Base-by-base conservation (phyloP, 306 rosid genomes). In the Mucuna pruriens region DNA sequence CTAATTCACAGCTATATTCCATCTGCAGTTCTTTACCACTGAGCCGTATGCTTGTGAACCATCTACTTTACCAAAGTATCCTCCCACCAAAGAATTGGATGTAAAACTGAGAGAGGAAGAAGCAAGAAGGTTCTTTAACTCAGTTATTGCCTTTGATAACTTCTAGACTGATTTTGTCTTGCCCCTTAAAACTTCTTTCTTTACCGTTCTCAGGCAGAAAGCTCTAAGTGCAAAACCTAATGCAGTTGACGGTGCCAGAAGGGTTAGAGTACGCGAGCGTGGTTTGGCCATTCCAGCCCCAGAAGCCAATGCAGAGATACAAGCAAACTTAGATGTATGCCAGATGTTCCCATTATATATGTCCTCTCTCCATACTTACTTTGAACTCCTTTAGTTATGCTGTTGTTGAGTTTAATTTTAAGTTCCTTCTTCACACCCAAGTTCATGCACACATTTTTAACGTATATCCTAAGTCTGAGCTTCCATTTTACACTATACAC, bases 81-180 rank as follows among this genome's bases (percentile, higher is more conserved):
- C 97, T 39, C 97, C 97, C 33, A 86, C 93, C 92, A 93, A 91
- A 83, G 97, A 93, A 86, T 64, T 93, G 83, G 97, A 93, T 72
- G 87, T 91, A 52, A 93, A 93, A 77, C 82, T 93, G 80, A 92
- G 97, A 85, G 94, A 91, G 68, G 93, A 92, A 81, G 92, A 88
- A 85, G 93, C 97, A 36, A 90, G 91, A 90, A 91, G 98, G 98
- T 94, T 74, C 51, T 33, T n/a, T 61, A 12, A 49, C 51, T 44
- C 46, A 75, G 65, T 75, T 61, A 36, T 85, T 38, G 54, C 57
- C 11, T 48, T 79, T 70, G 54, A 61, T 19, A 33, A 33, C 62
- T 72, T 66, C 29, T 83, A 61, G 62, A 82, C 66, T 71, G 38
- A 7, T 73, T n/a, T 69, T 64, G 71, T 76, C 71, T 12, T 44